Evolutionary conservation across 306 rosid species (phyloP), one percentile per base, ranked within the genome.

Genomic region (Comarum palustre): DNA sequence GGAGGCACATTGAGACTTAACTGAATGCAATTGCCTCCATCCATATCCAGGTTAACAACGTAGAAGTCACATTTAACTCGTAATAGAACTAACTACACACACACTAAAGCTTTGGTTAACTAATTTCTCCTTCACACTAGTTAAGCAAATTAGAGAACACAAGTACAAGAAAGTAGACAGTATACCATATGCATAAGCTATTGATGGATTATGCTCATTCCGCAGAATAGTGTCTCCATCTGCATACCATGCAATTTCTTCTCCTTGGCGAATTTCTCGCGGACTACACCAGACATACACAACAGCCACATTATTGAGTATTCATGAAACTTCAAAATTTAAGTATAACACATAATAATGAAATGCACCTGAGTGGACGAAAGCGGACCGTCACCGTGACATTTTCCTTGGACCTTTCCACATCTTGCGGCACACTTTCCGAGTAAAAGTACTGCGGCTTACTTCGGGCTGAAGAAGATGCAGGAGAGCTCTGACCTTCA

Each of bases 211-310:
- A 75, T 90, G 86, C 87, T 95, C 99, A 75, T 86, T 95, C 72
- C 97, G 88, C 81, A 95, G 88, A 34, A 90, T 80, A 69, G 97
- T 87, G 50, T 95, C 97, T 75, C 99, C 99, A 52, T 95, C 99
- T 15, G 99, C 97, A 83, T 91, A 95, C 99, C 99, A 95, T 68
- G 99, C 97, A 77, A 95, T 90, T 85, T 95, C 97, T 84, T 95
- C 99, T 63, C 96, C 99, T 54, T 87, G 96, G 76, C 93, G 96
- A 82, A 95, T 95, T 84, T 95, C 99, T 85, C 97, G 82, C 1
- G 86, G 97, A 84, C 91, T 87, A 64, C 27, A 60, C 79, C 79
- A 79, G 47, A 74, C 60, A 79, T 4, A 69, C 19, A 38, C 45
- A 58, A 68, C 42, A 64, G 59, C 50, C 59, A 60, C 78, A 68